Evolutionary conservation across 805 yeast genomes (phyloP), one percentile per base, ranked within the genome.

Genomic region (Clavispora carvajalis): DNA sequence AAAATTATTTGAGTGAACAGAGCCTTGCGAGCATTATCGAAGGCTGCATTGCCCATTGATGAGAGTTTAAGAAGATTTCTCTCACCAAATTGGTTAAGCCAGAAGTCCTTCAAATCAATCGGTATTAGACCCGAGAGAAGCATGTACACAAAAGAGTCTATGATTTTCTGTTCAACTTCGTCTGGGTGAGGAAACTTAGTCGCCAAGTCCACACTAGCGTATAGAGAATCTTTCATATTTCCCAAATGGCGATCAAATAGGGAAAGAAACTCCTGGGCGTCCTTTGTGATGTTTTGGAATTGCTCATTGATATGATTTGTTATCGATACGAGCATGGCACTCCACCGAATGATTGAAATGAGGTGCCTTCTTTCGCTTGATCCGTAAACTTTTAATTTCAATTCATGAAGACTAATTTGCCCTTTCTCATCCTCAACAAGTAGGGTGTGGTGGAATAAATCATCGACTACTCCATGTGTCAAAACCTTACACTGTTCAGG

Each of bases 1-100:
- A 83, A 79, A 7, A 81, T 63, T 16, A 80, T 43, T 29, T 73
- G 71, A 31, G 75, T 65, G 40, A 75, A 73, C 1, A 77, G 47
- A 0, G 65, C 57, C 40, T 76, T 73, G 39, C 79, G 60, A 0
- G 74, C 59, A 34, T 62, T 62, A 33, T 80, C 82, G 51, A 74
- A 81, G 11, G 73, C 64, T 1, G 67, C 58, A 25, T 67, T 70
- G 0, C 84, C 82, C 13, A 71, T 38, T 38, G 69, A 71, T 2
- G 62, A 60, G 75, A 87, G 75, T 47, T 76, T 67, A 45, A 74
- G 76, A 15, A 76, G 55, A 22, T 85, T 85, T 45, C 84, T 64
- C 45, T 82, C 88, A 0, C 86, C 89, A 24, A 84, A 62, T 36
- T 79, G 77, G 48, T 81, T 80, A 17, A 76, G 69, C 53, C 85